Conservation (phyloP, 495 filamentous ascomycete genomes). For the Hypomontagnella submonticulosa region DNA sequence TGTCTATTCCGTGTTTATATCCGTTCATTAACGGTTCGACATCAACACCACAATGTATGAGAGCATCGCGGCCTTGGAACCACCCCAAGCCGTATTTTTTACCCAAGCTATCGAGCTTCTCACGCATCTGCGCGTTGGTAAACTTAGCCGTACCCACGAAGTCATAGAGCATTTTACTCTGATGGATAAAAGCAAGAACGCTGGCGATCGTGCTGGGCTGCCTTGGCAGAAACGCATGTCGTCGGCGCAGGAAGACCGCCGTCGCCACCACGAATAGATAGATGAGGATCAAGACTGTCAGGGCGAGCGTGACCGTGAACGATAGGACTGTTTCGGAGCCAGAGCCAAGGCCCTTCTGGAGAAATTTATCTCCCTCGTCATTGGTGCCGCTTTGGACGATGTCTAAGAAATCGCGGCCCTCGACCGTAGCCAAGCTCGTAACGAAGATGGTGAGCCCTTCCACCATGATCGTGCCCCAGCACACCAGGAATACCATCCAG, state of each 20-base stretch:
- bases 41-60: slow-evolving; percentile 75
- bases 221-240: slow-evolving; percentile 73
- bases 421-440: slow-evolving; percentile 68
- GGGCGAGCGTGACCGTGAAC: slow-evolving; percentile 67
- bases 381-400: slow-evolving; percentile 23
- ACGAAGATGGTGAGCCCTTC: slow-evolving; percentile 76
- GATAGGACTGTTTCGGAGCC: slow-evolving; percentile 70
- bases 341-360: slow-evolving; percentile 53
- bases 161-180: slow-evolving; percentile 76
- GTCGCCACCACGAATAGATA: slow-evolving; percentile 64
- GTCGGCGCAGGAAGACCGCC: slow-evolving; percentile 64
- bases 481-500: slow-evolving; percentile 69
- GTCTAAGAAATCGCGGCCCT: slow-evolving; percentile 64
- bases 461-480: slow-evolving; percentile 69
- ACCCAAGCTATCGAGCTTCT: slow-evolving; percentile 60
- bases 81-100: slow-evolving; percentile 79
- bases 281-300: slow-evolving; percentile 68
- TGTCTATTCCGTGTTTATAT: slow-evolving; percentile 69
- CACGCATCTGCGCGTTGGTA: slow-evolving; percentile 65
- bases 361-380: slow-evolving; percentile 16
- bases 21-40: slow-evolving; percentile 70
- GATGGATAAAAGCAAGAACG: slow-evolving; percentile 77
- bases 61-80: slow-evolving; percentile 74
- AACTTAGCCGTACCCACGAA: slow-evolving; percentile 74
- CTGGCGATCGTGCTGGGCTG: slow-evolving; percentile 78